Evolutionary conservation across 2,329 filamentous ascomycete genomes (phyloP).

Genomic region (Calonectria pauciramosa): DNA sequence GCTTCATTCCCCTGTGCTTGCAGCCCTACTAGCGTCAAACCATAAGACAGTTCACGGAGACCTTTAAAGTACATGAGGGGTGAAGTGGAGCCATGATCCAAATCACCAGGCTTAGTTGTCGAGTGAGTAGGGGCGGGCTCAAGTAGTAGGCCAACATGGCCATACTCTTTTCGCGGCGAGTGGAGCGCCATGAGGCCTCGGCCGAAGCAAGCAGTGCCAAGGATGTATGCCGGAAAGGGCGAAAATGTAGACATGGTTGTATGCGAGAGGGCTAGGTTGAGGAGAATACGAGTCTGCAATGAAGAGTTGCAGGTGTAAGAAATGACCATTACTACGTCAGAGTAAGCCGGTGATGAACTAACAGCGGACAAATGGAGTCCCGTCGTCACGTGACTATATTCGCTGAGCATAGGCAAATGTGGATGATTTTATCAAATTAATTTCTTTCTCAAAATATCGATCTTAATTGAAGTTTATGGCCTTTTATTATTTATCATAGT

Average conservation of each 20-base stretch:
- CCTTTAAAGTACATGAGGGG: conserved; percentile 53
- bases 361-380: too few species aligned
- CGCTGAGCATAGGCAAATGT: too few species aligned
- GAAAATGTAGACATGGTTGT: conserved; percentile 31
- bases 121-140: conserved; percentile 11
- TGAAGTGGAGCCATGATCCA: conserved; percentile 31
- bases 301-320: too few species aligned
- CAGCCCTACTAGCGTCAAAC: conserved; percentile 45
- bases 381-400: too few species aligned
- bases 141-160: conserved; percentile 41
- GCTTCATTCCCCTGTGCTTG: conserved; percentile 46
- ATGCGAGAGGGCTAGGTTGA: too few species aligned
- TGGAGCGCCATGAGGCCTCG: conserved; percentile 45
- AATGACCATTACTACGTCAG: too few species aligned
- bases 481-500: too few species aligned
- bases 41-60: conserved; percentile 51
- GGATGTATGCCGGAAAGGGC: conserved; percentile 41
- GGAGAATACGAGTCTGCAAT: too few species aligned
- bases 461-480: too few species aligned
- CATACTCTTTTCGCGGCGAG: conserved; percentile 42
- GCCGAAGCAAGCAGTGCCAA: conserved; percentile 40
- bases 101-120: background rate
- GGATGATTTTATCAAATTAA: too few species aligned
- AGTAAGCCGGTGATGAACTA: too few species aligned
- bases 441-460: too few species aligned